Evolutionary conservation across 148 eudicot species (phyloP).

Genomic region (Rhododendron mucronatum): DNA sequence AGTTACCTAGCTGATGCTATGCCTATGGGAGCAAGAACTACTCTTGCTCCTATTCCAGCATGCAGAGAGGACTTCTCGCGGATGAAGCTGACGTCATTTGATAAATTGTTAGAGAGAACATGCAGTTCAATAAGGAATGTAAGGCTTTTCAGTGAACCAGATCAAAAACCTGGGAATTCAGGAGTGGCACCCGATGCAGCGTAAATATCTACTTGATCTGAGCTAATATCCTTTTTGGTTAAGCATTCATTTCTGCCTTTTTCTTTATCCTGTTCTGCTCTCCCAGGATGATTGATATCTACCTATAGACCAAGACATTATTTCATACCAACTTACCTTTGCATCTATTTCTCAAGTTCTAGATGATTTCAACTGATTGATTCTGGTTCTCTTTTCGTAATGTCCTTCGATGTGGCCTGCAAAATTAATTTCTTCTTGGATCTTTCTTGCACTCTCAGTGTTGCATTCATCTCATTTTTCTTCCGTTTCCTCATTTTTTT

Average conservation of each 20-base stretch:
- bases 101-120: conserved; percentile 78
- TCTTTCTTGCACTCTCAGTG: neutral
- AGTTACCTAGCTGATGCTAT: conserved; percentile 42
- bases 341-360: neutral
- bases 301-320: neutral
- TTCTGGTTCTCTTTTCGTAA: neutral
- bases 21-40: conserved; percentile 32
- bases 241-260: neutral
- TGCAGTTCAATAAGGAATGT: conserved; percentile 80
- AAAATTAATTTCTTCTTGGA: neutral
- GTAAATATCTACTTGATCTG: conserved; percentile 39
- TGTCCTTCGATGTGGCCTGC: neutral
- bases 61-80: conserved; percentile 87
- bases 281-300: neutral
- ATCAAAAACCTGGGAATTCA: conserved; percentile 61
- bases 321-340: neutral
- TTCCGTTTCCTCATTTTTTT: neutral
- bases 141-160: conserved; percentile 70
- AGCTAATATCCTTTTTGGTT: neutral
- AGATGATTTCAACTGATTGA: neutral
- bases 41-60: conserved; percentile 75
- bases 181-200: conserved; percentile 99
- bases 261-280: neutral
- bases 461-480: neutral
- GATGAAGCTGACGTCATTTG: conserved; percentile 80